Base-by-base conservation (phyloP, 768 basidiomycete species). In the Lactarius pseudohatsudake region DNA sequence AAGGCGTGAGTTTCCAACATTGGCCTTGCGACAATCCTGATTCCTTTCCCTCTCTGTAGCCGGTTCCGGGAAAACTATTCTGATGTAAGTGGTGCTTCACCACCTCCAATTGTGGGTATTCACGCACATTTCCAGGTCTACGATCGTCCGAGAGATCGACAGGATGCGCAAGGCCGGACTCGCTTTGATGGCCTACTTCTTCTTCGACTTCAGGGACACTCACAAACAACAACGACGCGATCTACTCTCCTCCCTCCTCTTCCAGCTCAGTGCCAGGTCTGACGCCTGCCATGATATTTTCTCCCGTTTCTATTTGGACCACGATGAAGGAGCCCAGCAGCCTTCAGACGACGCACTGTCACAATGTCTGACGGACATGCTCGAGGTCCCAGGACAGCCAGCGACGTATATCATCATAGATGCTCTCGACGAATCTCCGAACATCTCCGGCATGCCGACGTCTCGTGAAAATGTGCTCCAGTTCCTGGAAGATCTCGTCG, bases 381-480 rank as follows among this genome's bases (percentile, higher is more conserved):
- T 66, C 3, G 18, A 9, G 1, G n/a, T 50, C 16, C 28, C 36
- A 11, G 59, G 20, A 1, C 43, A 50, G 30, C 2, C 60, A 1
- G 2, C 22, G 16, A 32, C 28, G 13, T 64, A 64, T 36, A 38
- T 64, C 32, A 50, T 64, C 16, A 32, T 58, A 4, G 56, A 66
- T 11, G 61, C 43, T 28, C 61, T 63, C 9, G 61, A 66, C 6
- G 61, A 66, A 38, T 66, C 61, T 18, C 38, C 65, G 0, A 32
- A 47, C 1, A 5, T 28, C 3, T 32, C 61, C 0, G 59, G 54
- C 4, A 53, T 5, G 0, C 32, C 54, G 3, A 36, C 65, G 3
- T n/a, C 65, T 6, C 61, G 65, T 9, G 65, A 40, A 34, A 10
- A 62, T 13, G 60, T 57, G 34, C 53, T 66, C 1, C 34, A 45